Conservation (phyloP, 1,284 basidiomycete genomes). For the Pseudozyma pruni region DNA sequence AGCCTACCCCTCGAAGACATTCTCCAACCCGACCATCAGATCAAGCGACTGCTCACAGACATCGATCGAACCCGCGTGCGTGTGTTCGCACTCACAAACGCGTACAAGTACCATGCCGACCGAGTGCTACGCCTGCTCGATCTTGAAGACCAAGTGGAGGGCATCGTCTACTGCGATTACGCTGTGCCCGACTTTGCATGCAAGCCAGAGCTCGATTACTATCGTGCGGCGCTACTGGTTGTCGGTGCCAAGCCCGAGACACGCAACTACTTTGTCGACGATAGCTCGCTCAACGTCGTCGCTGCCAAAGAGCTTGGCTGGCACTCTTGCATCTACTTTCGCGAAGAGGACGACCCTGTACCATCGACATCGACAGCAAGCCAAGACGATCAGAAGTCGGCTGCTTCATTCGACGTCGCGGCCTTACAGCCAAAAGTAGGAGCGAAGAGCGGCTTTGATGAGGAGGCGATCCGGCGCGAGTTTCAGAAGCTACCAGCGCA, state of each 20-base stretch:
- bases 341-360: conserved; percentile 44
- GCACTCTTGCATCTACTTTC: conserved; percentile 59
- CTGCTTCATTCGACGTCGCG: conserved; percentile 24
- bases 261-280: conserved; percentile 64
- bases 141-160: conserved; percentile 81
- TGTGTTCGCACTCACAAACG: conserved; percentile 68
- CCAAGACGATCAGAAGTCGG: conserved; percentile 19
- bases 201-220: conserved; percentile 76
- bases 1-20: conserved; percentile 83
- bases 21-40: conserved; percentile 75
- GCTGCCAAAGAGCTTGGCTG: conserved; percentile 63
- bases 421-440: conserved; percentile 11
- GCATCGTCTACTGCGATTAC: conserved; percentile 84
- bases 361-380: conserved; percentile 7
- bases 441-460: conserved; percentile 33
- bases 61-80: conserved; percentile 80
- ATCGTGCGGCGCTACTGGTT: conserved; percentile 49
- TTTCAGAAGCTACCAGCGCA: conserved; percentile 41
- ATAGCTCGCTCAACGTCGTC: conserved; percentile 59
- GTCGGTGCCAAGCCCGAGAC: conserved; percentile 34
- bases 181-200: conserved; percentile 76
- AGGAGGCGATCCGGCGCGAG: conserved; percentile 35
- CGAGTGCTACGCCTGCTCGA: conserved; percentile 81
- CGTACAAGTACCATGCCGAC: conserved; percentile 76
- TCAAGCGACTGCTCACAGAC: conserved; percentile 79